Evolutionary conservation across 2,329 filamentous ascomycete genomes (phyloP).

Genomic region (Colletotrichum cuscutae): DNA sequence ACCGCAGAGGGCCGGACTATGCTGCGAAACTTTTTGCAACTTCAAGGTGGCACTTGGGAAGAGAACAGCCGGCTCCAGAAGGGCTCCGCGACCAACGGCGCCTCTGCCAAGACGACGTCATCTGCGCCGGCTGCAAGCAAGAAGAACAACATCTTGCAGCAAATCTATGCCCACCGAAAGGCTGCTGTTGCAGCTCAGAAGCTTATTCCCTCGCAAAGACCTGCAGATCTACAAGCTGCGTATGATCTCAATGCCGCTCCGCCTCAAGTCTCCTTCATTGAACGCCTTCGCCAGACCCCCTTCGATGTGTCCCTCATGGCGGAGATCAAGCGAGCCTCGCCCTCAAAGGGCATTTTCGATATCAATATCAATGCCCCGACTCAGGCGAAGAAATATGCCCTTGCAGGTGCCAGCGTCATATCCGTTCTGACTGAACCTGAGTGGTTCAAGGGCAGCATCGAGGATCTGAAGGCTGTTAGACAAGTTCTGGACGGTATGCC

Average conservation of each 20-base stretch:
- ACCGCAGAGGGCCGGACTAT: slow-evolving; percentile 89
- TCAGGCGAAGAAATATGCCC: slow-evolving; percentile 90
- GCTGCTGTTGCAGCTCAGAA: slow-evolving; percentile 83
- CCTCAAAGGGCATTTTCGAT: slow-evolving; percentile 95
- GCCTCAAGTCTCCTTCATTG: slow-evolving; percentile 82
- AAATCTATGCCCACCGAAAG: slow-evolving; percentile 87
- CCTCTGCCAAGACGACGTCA: slow-evolving; percentile 39
- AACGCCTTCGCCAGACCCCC: slow-evolving; percentile 81
- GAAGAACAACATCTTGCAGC: slow-evolving; percentile 87
- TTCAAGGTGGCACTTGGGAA: slow-evolving; percentile 92
- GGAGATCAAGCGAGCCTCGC: slow-evolving; percentile 96
- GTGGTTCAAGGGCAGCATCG: slow-evolving; percentile 99
- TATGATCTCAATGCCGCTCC: slow-evolving; percentile 88
- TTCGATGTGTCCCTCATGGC: slow-evolving; percentile 95
- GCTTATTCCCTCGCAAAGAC: slow-evolving; percentile 83
- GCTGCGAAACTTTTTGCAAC: slow-evolving; percentile 90
- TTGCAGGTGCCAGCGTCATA: slow-evolving; percentile 95
- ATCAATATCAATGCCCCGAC: slow-evolving; percentile 87
- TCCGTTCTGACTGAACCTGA: slow-evolving; percentile 98
- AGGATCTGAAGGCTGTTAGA: slow-evolving; percentile 88
- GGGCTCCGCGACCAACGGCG: slow-evolving; percentile 42
- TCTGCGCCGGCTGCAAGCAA: slow-evolving; percentile 54
- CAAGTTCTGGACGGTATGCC: slow-evolving; percentile 91
- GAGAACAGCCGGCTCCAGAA: slow-evolving; percentile 74
- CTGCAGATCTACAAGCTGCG: slow-evolving; percentile 84